These are phyloP conservation scores for Tarenaya hassleriana DNA, from an alignment of 345 rosid species.

Conservation along the genomic window DNA sequence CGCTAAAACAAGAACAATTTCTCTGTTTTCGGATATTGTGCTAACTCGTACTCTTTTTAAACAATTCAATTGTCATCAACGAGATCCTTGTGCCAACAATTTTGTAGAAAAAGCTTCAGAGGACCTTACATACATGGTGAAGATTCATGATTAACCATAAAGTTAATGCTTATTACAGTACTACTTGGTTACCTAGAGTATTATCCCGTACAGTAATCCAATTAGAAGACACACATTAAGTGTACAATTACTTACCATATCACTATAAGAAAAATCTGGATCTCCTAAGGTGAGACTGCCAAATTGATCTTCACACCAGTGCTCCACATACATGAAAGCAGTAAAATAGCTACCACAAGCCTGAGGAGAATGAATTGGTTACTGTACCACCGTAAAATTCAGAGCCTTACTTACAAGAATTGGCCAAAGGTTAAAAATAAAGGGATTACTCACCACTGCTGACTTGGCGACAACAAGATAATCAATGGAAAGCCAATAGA, in stretches of 20 bases:
- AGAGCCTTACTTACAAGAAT: slow-evolving; percentile 10
- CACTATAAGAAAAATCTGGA: slow-evolving; percentile 83
- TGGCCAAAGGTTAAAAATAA: slow-evolving; percentile 8
- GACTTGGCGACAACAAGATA: slow-evolving; percentile 80
- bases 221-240: slow-evolving; percentile 12
- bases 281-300: slow-evolving; percentile 61
- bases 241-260: slow-evolving; percentile 48
- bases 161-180: slow-evolving; percentile 5
- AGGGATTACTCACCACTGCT: slow-evolving; percentile 60
- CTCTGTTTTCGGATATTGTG: slow-evolving; percentile 6
- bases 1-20: neutral
- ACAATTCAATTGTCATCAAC: slow-evolving; percentile 1
- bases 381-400: slow-evolving; percentile 13
- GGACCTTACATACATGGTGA: slow-evolving; percentile 10
- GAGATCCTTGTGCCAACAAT: neutral
- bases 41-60: slow-evolving; percentile 1
- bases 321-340: slow-evolving; percentile 81
- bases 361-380: slow-evolving; percentile 32
- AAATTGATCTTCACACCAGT: slow-evolving; percentile 94
- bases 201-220: neutral
- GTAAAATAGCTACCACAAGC: slow-evolving; percentile 81
- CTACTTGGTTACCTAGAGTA: slow-evolving; percentile 14
- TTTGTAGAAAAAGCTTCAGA: slow-evolving; percentile 11
- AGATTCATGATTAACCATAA: slow-evolving; percentile 11
- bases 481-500: slow-evolving; percentile 84